Conservation (phyloP, 129 eudicot species). For the Lactuca sativa region DNA sequence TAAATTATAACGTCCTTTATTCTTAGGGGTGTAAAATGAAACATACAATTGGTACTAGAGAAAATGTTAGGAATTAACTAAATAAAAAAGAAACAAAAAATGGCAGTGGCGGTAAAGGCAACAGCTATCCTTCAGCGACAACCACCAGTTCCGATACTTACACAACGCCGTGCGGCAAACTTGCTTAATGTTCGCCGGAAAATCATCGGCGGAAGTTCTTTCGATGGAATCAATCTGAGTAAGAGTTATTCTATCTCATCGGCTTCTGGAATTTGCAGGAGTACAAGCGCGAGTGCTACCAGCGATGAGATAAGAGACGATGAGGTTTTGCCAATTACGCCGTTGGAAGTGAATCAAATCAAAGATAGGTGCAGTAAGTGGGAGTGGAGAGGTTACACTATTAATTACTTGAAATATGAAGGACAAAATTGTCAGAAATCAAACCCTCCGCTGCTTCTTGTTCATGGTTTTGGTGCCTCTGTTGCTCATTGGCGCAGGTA, state of each 20-base stretch:
- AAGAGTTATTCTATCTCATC: not conserved
- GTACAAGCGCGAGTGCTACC: conserved; percentile 20
- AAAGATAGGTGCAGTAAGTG: conserved; percentile 57
- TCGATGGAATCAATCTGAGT: not conserved
- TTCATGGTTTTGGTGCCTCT: conserved; percentile 98
- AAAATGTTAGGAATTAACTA: not conserved
- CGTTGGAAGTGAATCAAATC: conserved; percentile 56
- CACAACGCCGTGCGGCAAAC: conserved; percentile 19
- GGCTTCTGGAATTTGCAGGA: conserved; percentile 18
- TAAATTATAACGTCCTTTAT: not conserved
- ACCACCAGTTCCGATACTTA: conserved; percentile 16
- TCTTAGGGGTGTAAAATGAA: conserved; percentile 10
- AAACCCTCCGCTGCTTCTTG: conserved; percentile 66
- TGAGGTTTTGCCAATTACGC: conserved; percentile 13
- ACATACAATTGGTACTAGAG: conserved; percentile 7
- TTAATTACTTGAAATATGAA: conserved; percentile 66
- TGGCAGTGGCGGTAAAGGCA: conserved; percentile 34
- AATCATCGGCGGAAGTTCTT: not conserved
- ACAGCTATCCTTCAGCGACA: conserved; percentile 37
- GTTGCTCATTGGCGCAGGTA: conserved; percentile 97
- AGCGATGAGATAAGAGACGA: conserved; percentile 21
- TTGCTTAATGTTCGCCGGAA: conserved; percentile 17
- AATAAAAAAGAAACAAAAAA: conserved; percentile 8
- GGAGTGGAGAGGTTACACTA: conserved; percentile 78
- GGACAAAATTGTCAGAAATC: conserved; percentile 17